Percentiles rank a stretch among this genome's conserved stretches.
phyloP scores from a whole-genome alignment of 202 grass and related monocot genomes.

The Musa balbisiana region DNA sequence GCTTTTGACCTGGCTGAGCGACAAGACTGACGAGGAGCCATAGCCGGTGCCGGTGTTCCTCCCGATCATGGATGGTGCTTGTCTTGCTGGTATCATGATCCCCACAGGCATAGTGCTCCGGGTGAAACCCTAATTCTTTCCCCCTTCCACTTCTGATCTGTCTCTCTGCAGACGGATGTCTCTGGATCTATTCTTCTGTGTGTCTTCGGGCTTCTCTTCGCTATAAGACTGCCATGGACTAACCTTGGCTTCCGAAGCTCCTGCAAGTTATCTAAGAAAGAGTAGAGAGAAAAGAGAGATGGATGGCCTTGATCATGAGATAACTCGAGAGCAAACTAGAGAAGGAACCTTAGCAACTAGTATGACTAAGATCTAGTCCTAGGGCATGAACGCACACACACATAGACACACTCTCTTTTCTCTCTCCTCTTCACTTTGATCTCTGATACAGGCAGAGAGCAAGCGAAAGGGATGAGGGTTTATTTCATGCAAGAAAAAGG shows the following conservation, averaged over 20 bases:
- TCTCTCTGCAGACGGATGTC: neutral
- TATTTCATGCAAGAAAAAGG: slow-evolving; percentile 10
- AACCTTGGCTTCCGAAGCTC: neutral
- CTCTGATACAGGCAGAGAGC: neutral
- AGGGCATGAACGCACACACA: neutral
- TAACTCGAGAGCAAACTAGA: neutral
- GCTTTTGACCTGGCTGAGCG: slow-evolving; percentile 54
- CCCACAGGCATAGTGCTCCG: slow-evolving; percentile 50
- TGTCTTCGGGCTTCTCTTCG: neutral
- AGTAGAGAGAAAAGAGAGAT: neutral
- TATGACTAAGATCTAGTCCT: neutral
- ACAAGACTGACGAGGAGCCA: slow-evolving; percentile 46
- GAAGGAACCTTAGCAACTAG: neutral
- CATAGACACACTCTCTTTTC: neutral
- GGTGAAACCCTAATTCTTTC: slow-evolving; percentile 20
- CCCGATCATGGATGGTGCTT: slow-evolving; percentile 55
- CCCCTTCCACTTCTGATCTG: neutral
- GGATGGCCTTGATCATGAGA: neutral
- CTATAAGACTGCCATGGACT: neutral
- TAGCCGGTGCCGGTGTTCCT: slow-evolving; percentile 37
- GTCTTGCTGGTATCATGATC: slow-evolving; percentile 75
- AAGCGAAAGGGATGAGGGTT: neutral
- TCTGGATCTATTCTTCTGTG: neutral
- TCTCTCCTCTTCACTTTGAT: neutral
- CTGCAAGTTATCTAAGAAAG: neutral